Evolutionary conservation across 192 early-diverging fungal species (phyloP), one percentile per base, ranked within the genome.

Genomic region (Glomus cerebriforme): DNA sequence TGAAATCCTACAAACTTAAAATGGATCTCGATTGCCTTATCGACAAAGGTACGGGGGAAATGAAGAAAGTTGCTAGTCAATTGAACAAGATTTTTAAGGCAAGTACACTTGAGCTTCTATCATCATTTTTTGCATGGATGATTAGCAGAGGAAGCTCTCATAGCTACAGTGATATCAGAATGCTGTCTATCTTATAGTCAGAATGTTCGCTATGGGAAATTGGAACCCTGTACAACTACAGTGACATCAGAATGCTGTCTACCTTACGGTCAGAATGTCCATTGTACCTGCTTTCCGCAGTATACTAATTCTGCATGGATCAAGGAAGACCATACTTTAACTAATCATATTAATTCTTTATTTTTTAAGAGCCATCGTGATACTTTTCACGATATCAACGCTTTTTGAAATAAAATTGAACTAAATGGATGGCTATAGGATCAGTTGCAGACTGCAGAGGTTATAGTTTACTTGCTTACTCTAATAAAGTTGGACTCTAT

Each of bases 351-450:
- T 35, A 64, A 64, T 62, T 64, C 9, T 45, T 62, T 37, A 64
- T 43, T 76, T 63, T 62, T 74, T 74, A 15, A 73, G 79, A 54
- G n/a, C 0, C 54, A 79, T 62, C 34, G 69, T 62, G 2, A 72
- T 19, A 64, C 1, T 65, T 45, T 79, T 65, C 4, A 6, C 8
- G 54, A 37, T 60, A 54, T 79, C 7, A 49, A 62, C 43, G 63
- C 32, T 32, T 79, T 79, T 73, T 79, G 79, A 69, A 79, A 70
- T 45, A 71, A 39, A 79, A 79, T 79, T 59, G 78, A 79, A 79
- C 66, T 79, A n/a, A 79, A 79, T 58, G 17, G 3, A 13, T 0
- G 31, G 73, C 54, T 74, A 58, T 54, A 59, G 27, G 58, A 35
- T 74, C 73, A 32, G 75, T 7, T 62, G 37, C 75, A 64, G 35